Base-by-base conservation (phyloP, 441 rosid species). In the Adansonia grandidieri region DNA sequence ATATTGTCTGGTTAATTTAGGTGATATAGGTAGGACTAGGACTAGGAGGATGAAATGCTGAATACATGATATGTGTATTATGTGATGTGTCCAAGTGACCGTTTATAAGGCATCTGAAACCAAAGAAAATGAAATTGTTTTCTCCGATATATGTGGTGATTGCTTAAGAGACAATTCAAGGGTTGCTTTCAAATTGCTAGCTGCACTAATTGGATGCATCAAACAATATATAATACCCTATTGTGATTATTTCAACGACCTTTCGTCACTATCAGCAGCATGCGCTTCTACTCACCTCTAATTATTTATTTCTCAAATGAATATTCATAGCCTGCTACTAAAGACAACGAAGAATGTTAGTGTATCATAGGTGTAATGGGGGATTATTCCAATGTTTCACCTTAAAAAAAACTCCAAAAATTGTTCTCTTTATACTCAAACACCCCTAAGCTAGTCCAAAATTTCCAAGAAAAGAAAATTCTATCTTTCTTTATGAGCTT, bases 341-440 rank as follows among this genome's bases (percentile, higher is more conserved):
- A 19, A 61, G 84, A 83, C 85, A 83, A 80, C 28, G 19, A 61
- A 66, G 83, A 85, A 85, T 78, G 37, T 71, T 28, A 51, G 61
- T 51, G 74, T 71, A 50, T 28, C 58, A 24, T 13, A 53, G 8
- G 40, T 15, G 1, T 32, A 22, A 58, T 24, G 85, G 76, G 74
- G 50, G 89, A 78, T 77, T 40, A 82, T 32, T 71, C 69, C 93
- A 70, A 86, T 62, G 90, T 10, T 40, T 62, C 54, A 0, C 20
- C 24, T 28, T 2, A 14, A 44, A 62, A 51, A 57, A 76, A 61
- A 8, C 76, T 79, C 85, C 84, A 79, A 79, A 73, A 70, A 24
- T 2, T 6, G 2, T 9, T 79, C 67, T 42, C 80, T 79, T 75
- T 83, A 77, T 70, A 76, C 62, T 69, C 47, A 9, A 76, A 9